Base-by-base conservation (phyloP, 306 rosid genomes). In the Urtica urens region DNA sequence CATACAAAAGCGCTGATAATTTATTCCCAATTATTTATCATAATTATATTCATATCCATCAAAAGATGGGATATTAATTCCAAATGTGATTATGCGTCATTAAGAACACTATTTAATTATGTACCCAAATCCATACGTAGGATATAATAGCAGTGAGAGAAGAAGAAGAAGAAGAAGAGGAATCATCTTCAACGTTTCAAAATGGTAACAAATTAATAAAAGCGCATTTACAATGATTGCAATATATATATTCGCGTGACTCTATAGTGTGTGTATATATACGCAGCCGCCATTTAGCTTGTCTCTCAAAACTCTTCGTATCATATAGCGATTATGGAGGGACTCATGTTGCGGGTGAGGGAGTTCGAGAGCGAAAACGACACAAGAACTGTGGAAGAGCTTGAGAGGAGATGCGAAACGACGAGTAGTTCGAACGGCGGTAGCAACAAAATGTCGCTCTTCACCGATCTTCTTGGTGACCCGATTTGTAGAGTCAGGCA, bases 401-500 rank as follows among this genome's bases (percentile, higher is more conserved):
- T 79, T 5, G 96, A 79, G 47, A 79, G 59, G 19, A 72, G 46
- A 33, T 86, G 96, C 13, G 90, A 79, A 23, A 51, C 56, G 43
- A 33, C 56, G 14, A 79, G 69, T 48, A 81, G 95, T 26, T 75
- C 86, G 28, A 59, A 63, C 27, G 73, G 74, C 38, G n/a, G n/a
- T n/a, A n/a, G n/a, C n/a, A n/a, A n/a, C n/a, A 71, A 79, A 46
- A 64, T 79, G 49, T 76, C 81, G 16, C 79, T 86, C 60, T 82
- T 69, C 64, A 82, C 93, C 47, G 79, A 86, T 73, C 77, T 79
- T 53, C 67, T 64, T 14, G 83, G 96, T 38, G 96, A 86, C 59
- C 93, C 96, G 6, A 78, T 86, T 57, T 86, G 86, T 75, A 72
- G 96, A 69, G 78, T 86, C 64, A 82, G 93, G 59, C 59, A 86